Conservation (phyloP, 2,329 filamentous ascomycete species). For the Ceratocystis variospora region DNA sequence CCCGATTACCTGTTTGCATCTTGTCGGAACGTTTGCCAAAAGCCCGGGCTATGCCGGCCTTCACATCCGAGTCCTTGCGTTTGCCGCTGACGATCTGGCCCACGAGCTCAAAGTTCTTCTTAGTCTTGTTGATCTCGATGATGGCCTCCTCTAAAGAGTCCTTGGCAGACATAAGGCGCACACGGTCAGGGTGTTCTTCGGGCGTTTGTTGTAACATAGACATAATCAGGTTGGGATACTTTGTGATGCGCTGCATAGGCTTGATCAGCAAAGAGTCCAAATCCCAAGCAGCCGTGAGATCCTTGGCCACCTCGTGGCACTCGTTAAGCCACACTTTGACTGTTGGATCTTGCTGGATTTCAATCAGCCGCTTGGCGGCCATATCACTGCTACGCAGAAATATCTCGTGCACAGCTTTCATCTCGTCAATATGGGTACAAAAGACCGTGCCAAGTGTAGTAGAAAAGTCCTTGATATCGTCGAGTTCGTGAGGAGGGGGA, state of each 20-base stretch:
- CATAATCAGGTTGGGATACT: constrained; percentile 77
- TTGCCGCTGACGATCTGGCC: constrained; percentile 70
- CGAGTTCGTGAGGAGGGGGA: constrained; percentile 29
- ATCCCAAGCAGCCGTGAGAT: constrained; percentile 88
- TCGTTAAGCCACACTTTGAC: constrained; percentile 80
- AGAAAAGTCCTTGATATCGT: constrained; percentile 39
- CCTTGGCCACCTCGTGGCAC: constrained; percentile 82
- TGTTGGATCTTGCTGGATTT: constrained; percentile 49
- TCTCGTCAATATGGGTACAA: constrained; percentile 42
- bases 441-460: constrained; percentile 42
- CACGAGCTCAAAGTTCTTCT: constrained; percentile 86
- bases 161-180: constrained; percentile 43
- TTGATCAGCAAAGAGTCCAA: constrained; percentile 94
- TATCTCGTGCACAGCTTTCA: constrained; percentile 47
- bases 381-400: constrained; percentile 51
- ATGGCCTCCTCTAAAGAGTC: constrained; percentile 50
- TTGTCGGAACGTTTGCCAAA: constrained; percentile 85
- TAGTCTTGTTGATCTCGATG: constrained; percentile 84
- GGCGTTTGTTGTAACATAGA: constrained; percentile 70
- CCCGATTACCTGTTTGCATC: constrained; percentile 45
- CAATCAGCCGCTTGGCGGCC: constrained; percentile 46
- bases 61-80: constrained; percentile 77
- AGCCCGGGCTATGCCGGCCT: constrained; percentile 70
- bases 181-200: constrained; percentile 67
- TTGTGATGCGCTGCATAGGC: constrained; percentile 84